Conservation (phyloP, 2,329 filamentous ascomycete genomes). For the Truncatella angustata region DNA sequence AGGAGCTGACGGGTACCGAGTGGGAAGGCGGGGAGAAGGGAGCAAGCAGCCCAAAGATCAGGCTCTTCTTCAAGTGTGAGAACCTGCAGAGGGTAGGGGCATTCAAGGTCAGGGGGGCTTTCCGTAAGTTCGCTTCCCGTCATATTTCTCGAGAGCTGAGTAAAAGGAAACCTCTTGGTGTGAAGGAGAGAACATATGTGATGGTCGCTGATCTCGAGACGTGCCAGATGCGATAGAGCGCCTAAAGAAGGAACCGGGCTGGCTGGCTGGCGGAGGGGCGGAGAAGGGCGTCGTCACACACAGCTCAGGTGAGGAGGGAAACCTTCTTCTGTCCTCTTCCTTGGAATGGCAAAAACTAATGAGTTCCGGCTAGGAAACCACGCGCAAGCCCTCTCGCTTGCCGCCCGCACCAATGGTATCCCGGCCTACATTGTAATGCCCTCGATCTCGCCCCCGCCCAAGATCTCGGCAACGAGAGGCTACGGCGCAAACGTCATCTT, state of each 20-base stretch:
- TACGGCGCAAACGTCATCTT: conserved; percentile 80
- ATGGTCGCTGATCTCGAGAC: too few species aligned
- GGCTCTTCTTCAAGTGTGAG: conserved; percentile 93
- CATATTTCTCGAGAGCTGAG: too few species aligned
- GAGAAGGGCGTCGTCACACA: conserved; percentile 81
- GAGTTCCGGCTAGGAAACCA: conserved; percentile 71
- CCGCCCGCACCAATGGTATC: conserved; percentile 70
- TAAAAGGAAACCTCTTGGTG: too few species aligned
- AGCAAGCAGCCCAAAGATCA: conserved; percentile 54
- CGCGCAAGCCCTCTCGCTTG: conserved; percentile 86
- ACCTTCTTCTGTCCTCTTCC: neutral
- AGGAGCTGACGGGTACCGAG: conserved; percentile 53
- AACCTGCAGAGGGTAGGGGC: conserved; percentile 88
- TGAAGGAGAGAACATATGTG: too few species aligned
- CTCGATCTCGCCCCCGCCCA: conserved; percentile 75
- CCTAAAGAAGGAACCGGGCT: conserved; percentile 61
- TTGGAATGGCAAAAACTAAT: neutral
- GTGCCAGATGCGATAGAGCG: conserved; percentile 69
- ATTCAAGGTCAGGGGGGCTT: conserved; percentile 89
- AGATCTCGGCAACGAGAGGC: conserved; percentile 77
- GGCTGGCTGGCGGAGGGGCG: conserved; percentile 57
- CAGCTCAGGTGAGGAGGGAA: conserved; percentile 65
- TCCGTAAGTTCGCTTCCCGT: conserved; percentile 49
- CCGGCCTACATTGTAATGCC: conserved; percentile 93
- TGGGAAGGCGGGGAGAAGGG: conserved; percentile 53